Percentiles rank a stretch among this genome's conserved stretches.
These are phyloP conservation scores for Pouteria campechiana DNA, from an alignment of 179 eudicot genomes.

Conservation along the genomic window DNA sequence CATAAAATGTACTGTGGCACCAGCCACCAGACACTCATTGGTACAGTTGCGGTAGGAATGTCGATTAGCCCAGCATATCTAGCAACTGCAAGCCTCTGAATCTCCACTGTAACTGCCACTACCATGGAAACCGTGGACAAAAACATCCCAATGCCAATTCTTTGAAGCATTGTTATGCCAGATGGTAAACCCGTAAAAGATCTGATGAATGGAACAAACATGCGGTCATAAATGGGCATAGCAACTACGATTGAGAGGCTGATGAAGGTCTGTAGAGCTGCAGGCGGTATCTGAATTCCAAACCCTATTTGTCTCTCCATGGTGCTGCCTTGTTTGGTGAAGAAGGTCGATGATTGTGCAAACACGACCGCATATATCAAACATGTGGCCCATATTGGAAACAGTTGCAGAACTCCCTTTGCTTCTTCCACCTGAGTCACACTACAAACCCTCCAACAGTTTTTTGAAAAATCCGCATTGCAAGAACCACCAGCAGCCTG, in stretches of 20 bases:
- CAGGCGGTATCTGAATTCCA: constrained; percentile 44
- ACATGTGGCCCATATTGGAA: constrained; percentile 56
- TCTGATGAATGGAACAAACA: constrained; percentile 43
- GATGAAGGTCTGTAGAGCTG: constrained; percentile 44
- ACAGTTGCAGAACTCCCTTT: constrained; percentile 43
- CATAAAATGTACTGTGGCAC: constrained; percentile 46
- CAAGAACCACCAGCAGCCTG: constrained; percentile 54
- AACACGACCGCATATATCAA: constrained; percentile 42
- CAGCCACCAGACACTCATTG: constrained; percentile 70
- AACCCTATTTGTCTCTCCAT: constrained; percentile 48
- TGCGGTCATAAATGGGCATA: constrained; percentile 55
- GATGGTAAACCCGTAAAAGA: constrained; percentile 35
- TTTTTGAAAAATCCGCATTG: constrained; percentile 16
- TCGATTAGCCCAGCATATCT: constrained; percentile 38
- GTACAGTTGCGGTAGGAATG: constrained; percentile 28
- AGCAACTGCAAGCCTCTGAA: constrained; percentile 34
- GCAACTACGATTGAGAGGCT: constrained; percentile 30
- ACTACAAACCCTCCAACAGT: constrained; percentile 23
- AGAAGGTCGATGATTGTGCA: constrained; percentile 52
- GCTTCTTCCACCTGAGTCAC: constrained; percentile 45
- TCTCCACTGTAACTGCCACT: constrained; percentile 48
- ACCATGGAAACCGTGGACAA: constrained; percentile 40
- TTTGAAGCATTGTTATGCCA: constrained; percentile 55
- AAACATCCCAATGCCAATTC: constrained; percentile 46
- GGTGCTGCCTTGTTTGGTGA: constrained; percentile 66